phyloP scores from a whole-genome alignment of 2,329 filamentous ascomycete species.

The Sclerotinia glacialis region DNA sequence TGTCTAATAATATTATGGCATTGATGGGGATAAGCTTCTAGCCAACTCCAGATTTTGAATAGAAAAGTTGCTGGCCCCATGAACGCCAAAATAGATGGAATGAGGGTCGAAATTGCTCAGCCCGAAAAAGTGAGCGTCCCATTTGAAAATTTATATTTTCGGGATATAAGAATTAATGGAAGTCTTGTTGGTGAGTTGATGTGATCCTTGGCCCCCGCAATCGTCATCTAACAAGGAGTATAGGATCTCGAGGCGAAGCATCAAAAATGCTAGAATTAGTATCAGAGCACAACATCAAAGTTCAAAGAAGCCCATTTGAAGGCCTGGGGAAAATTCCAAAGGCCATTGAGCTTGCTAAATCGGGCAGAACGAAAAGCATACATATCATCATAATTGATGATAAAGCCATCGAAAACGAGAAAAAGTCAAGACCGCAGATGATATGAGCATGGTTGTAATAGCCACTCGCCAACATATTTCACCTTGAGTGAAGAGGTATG shows the following conservation, averaged over 20 bases:
- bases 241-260: slow-evolving; percentile 46
- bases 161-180: slow-evolving; percentile 52
- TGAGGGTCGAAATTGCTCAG: slow-evolving; percentile 58
- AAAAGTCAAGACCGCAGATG: slow-evolving; percentile 30
- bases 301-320: slow-evolving; percentile 51
- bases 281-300: slow-evolving; percentile 47
- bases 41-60: neutral
- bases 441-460: slow-evolving; percentile 10
- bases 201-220: slow-evolving; percentile 12
- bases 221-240: slow-evolving; percentile 9
- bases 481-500: neutral
- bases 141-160: slow-evolving; percentile 50
- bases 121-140: slow-evolving; percentile 41
- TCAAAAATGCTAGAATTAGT: slow-evolving; percentile 49
- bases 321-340: slow-evolving; percentile 53
- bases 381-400: slow-evolving; percentile 52
- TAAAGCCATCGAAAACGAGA: slow-evolving; percentile 37
- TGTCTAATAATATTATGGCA: neutral
- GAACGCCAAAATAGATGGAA: slow-evolving; percentile 40
- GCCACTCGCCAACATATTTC: neutral
- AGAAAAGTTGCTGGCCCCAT: neutral
- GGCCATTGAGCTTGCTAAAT: slow-evolving; percentile 49
- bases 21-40: slow-evolving; percentile 4
- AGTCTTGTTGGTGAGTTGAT: slow-evolving; percentile 39
- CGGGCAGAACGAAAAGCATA: slow-evolving; percentile 55